Evolutionary conservation across 202 grass and related monocot genomes (phyloP).

Genomic region (Dendrocalamus latiflorus): DNA sequence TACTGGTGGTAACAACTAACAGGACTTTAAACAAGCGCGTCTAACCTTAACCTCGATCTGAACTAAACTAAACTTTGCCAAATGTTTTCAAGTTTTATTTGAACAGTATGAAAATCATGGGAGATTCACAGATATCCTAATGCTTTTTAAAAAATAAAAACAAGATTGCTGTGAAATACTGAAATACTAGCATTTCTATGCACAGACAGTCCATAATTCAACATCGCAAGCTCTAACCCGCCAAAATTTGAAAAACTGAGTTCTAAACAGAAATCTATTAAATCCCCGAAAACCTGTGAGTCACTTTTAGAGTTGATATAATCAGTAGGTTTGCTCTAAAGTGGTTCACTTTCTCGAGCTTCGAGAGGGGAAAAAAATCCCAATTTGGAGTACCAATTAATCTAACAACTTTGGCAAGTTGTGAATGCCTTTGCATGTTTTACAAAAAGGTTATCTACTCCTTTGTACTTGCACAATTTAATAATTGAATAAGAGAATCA

Average conservation of each 20-base stretch:
- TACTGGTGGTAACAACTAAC: background rate
- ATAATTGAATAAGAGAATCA: background rate
- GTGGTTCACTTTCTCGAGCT: constrained; percentile 36
- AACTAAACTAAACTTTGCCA: background rate
- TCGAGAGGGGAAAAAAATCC: constrained; percentile 32
- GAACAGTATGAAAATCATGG: background rate
- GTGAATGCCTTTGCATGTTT: constrained; percentile 18
- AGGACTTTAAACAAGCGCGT: no score
- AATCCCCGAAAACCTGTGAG: constrained; percentile 36
- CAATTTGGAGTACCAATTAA: constrained; percentile 29
- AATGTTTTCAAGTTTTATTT: background rate
- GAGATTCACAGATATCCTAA: background rate
- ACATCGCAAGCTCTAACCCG: constrained; percentile 19
- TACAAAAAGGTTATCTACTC: constrained; percentile 3
- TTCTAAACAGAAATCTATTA: constrained; percentile 36
- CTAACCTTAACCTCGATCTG: background rate
- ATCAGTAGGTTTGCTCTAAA: constrained; percentile 26
- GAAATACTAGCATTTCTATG: background rate
- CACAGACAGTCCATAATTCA: background rate
- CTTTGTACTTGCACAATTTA: background rate
- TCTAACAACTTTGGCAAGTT: constrained; percentile 38
- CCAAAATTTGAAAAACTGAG: constrained; percentile 47
- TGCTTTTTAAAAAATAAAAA: background rate
- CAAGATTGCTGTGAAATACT: background rate
- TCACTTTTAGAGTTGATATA: constrained; percentile 32